These are phyloP conservation scores for Phoma sp. DNA, from an alignment of 2,329 filamentous ascomycete species.

Conservation along the genomic window DNA sequence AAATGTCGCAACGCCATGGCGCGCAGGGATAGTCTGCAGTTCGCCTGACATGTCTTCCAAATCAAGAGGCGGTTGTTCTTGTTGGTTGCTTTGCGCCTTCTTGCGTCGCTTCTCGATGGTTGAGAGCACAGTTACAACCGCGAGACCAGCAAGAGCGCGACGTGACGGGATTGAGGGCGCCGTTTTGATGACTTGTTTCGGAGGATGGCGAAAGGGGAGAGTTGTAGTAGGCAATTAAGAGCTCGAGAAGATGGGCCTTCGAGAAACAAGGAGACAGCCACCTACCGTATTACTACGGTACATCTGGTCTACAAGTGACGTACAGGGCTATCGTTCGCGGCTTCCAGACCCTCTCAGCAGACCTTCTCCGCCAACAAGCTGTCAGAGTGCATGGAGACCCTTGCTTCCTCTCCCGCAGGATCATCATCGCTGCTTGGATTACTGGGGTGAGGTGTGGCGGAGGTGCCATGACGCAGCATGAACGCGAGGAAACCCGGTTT, in stretches of 20 bases:
- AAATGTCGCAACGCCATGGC: constrained; percentile 59
- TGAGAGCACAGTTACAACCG: constrained; percentile 42
- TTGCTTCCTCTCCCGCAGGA: constrained; percentile 25
- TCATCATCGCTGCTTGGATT: constrained; percentile 18
- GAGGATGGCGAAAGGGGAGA: not conserved
- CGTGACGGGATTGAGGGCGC: constrained; percentile 39
- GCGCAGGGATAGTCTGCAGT: constrained; percentile 56
- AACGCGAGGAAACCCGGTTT: constrained; percentile 32
- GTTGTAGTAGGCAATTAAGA: not conserved
- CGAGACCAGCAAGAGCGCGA: constrained; percentile 45
- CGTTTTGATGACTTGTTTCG: constrained; percentile 28
- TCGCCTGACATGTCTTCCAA: constrained; percentile 48
- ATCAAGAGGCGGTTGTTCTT: constrained; percentile 19
- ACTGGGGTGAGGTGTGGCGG: constrained; percentile 14
- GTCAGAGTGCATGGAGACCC: constrained; percentile 28
- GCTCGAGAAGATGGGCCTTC: not conserved
- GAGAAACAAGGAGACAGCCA: constrained; percentile 10
- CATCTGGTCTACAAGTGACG: constrained; percentile 11
- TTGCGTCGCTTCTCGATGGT: constrained; percentile 43
- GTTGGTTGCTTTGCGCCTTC: constrained; percentile 18
- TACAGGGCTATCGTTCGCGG: constrained; percentile 15
- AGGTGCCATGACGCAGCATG: constrained; percentile 28
- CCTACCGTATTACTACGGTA: not conserved
- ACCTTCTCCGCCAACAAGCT: constrained; percentile 17
- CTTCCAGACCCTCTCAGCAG: constrained; percentile 9